Conservation (phyloP, 306 rosid species). For the Trifolium dubium region DNA sequence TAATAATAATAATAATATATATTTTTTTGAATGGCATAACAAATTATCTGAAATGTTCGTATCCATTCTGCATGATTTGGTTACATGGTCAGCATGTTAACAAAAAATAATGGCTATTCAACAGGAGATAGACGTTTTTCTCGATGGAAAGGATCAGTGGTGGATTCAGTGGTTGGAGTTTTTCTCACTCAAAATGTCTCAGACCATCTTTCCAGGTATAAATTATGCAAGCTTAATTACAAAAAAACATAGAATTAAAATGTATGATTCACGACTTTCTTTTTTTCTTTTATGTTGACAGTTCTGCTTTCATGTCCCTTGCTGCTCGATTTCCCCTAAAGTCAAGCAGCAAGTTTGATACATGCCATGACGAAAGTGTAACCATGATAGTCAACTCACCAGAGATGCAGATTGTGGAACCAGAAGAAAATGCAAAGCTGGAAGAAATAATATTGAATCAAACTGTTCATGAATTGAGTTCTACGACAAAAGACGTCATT, state of each 20-base stretch:
- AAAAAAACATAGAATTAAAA: constrained; percentile 11
- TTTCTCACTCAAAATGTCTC: constrained; percentile 98
- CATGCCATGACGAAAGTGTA: constrained; percentile 37
- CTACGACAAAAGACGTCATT: constrained; percentile 33
- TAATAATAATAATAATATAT: no score
- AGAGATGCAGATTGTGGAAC: constrained; percentile 41
- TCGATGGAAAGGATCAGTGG: constrained; percentile 95
- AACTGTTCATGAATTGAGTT: constrained; percentile 41
- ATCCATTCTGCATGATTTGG: constrained; percentile 26
- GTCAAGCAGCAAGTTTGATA: constrained; percentile 41
- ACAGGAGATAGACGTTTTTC: constrained; percentile 98
- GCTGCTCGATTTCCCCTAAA: constrained; percentile 85
- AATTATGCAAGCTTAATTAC: constrained; percentile 17
- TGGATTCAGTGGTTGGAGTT: constrained; percentile 98
- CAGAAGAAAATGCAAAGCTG: constrained; percentile 47
- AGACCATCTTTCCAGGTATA: constrained; percentile 98
- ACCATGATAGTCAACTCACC: constrained; percentile 35
- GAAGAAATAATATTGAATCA: constrained; percentile 49
- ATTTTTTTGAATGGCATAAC: not conserved
- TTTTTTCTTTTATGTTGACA: constrained; percentile 46
- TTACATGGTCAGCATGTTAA: constrained; percentile 29
- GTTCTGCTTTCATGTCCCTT: constrained; percentile 97
- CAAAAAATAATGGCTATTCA: constrained; percentile 39
- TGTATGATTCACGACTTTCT: not conserved
- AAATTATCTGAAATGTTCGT: constrained; percentile 10